phyloP scores from a whole-genome alignment of 805 yeast species.

The Sugiyamaella qingdaonensis region DNA sequence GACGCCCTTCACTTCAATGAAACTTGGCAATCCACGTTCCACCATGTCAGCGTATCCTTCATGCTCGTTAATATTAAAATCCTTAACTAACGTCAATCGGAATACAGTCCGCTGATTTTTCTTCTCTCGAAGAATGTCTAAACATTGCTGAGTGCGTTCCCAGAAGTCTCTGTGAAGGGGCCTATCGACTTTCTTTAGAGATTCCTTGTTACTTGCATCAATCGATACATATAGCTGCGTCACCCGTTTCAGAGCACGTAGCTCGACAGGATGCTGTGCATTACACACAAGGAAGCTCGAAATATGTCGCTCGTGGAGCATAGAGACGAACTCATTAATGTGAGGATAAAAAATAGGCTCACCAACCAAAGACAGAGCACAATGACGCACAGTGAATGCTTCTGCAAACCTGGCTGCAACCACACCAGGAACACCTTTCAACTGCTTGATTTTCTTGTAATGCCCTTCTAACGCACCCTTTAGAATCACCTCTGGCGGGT shows the following conservation, averaged over 20 bases:
- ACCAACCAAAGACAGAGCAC: constrained; percentile 90
- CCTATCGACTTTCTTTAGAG: constrained; percentile 77
- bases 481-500: constrained; percentile 76
- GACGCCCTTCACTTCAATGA: constrained; percentile 91
- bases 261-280: constrained; percentile 91
- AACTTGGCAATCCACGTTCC: constrained; percentile 73
- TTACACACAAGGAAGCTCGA: constrained; percentile 89
- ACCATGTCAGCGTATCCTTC: constrained; percentile 85
- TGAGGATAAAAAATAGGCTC: constrained; percentile 94
- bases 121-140: constrained; percentile 75
- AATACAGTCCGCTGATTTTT: constrained; percentile 85
- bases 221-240: constrained; percentile 90
- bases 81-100: constrained; percentile 85
- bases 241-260: constrained; percentile 64
- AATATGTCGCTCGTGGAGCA: constrained; percentile 75
- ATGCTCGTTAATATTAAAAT: constrained; percentile 80
- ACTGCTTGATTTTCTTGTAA: constrained; percentile 85
- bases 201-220: constrained; percentile 85
- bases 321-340: constrained; percentile 74
- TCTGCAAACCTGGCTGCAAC: constrained; percentile 85
- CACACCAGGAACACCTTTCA: constrained; percentile 95
- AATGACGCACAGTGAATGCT: constrained; percentile 83
- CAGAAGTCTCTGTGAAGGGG: constrained; percentile 89
- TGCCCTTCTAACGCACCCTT: constrained; percentile 87
- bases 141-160: constrained; percentile 79